Evolutionary conservation across 2,329 filamentous ascomycete genomes (phyloP).

Genomic region (Fusarium aywerte): DNA sequence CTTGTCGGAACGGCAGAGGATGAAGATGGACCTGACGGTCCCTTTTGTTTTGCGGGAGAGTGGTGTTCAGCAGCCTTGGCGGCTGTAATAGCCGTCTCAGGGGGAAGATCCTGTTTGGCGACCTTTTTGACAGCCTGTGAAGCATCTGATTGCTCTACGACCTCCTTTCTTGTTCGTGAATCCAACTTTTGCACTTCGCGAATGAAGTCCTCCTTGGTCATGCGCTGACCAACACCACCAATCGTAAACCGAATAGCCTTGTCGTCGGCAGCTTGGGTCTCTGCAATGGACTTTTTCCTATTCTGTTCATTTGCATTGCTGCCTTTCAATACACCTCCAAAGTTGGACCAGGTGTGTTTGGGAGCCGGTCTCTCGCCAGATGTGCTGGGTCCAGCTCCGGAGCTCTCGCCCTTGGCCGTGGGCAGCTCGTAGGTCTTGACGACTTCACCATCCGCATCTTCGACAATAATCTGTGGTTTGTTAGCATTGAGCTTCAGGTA

Average conservation of each 20-base stretch:
- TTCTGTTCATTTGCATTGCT: slow-evolving; percentile 52
- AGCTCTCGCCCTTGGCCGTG: slow-evolving; percentile 54
- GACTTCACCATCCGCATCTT: slow-evolving; percentile 87
- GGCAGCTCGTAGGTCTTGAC: slow-evolving; percentile 85
- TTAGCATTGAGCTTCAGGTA: slow-evolving; percentile 42
- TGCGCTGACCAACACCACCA: slow-evolving; percentile 74
- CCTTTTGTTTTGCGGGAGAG: slow-evolving; percentile 14
- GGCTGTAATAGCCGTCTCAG: slow-evolving; percentile 34
- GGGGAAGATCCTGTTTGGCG: slow-evolving; percentile 56
- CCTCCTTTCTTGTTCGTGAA: slow-evolving; percentile 67
- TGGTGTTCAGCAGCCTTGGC: slow-evolving; percentile 35
- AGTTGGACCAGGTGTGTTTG: slow-evolving; percentile 64
- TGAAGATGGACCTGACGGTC: slow-evolving; percentile 10
- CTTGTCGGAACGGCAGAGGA: slow-evolving; percentile 25
- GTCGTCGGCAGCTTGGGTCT: slow-evolving; percentile 71
- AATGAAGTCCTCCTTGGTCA: slow-evolving; percentile 86
- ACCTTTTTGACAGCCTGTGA: slow-evolving; percentile 61
- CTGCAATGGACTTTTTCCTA: slow-evolving; percentile 54
- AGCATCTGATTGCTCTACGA: slow-evolving; percentile 63
- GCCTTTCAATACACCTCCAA: slow-evolving; percentile 44
- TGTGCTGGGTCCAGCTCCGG: slow-evolving; percentile 54
- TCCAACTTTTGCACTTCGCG: slow-evolving; percentile 78
- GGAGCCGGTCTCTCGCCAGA: slow-evolving; percentile 52
- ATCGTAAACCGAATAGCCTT: slow-evolving; percentile 80
- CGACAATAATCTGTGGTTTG: slow-evolving; percentile 77